phyloP scores from a whole-genome alignment of 768 basidiomycete species.

The Pleurotus pulmonarius region DNA sequence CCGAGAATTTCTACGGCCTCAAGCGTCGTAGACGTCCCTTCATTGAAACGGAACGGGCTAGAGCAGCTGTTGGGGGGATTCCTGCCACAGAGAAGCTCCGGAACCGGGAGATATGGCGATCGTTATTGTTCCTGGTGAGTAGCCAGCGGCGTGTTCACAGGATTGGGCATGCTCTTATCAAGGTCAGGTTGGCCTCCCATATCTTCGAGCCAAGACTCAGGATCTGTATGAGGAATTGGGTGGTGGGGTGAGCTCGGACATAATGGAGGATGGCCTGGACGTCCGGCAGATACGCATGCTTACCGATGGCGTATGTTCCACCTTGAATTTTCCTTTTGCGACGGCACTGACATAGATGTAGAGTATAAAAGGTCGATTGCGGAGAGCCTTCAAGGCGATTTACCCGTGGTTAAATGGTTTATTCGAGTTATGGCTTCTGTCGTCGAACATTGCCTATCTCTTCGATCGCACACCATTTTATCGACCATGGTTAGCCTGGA shows the following conservation, averaged over 20 bases:
- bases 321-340: background rate
- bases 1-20: conserved; percentile 95
- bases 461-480: conserved; percentile 86
- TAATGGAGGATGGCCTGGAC: conserved; percentile 51
- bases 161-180: background rate
- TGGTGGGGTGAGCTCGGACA: conserved; percentile 70
- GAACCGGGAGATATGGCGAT: conserved; percentile 65
- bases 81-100: conserved; percentile 65
- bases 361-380: conserved; percentile 51
- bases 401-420: conserved; percentile 82
- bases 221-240: conserved; percentile 91
- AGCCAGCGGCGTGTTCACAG: background rate
- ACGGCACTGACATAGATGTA: conserved; percentile 19
- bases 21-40: conserved; percentile 73
- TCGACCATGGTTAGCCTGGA: conserved; percentile 88
- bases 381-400: conserved; percentile 59
- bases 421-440: conserved; percentile 80
- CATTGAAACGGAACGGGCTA: conserved; percentile 65
- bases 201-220: conserved; percentile 82
- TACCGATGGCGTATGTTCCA: conserved; percentile 46
- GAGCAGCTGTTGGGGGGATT: conserved; percentile 63
- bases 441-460: conserved; percentile 85
- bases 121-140: conserved; percentile 77
- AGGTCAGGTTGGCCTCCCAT: conserved; percentile 82
- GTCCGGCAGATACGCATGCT: conserved; percentile 39